These are phyloP conservation scores for Mortierella sp. DNA, from an alignment of 371 early-diverging fungal genomes.

Conservation along the genomic window DNA sequence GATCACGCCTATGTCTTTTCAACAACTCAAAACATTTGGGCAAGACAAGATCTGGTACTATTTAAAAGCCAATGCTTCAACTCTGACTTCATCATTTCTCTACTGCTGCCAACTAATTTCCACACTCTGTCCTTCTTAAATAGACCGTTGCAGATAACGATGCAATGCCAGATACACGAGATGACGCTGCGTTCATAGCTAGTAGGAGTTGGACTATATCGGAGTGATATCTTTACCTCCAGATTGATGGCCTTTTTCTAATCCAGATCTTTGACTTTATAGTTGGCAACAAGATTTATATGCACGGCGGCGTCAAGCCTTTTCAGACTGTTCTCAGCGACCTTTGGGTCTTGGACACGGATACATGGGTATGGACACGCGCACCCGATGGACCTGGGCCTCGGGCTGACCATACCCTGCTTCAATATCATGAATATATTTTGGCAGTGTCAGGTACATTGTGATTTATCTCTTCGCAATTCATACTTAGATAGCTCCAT, in stretches of 20 bases:
- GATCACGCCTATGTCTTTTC: conserved; percentile 51
- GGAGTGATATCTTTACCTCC: not conserved
- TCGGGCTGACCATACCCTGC: conserved; percentile 44
- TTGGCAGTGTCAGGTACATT: conserved; percentile 39
- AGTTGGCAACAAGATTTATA: conserved; percentile 48
- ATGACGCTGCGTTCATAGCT: conserved; percentile 48
- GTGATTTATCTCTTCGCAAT: not conserved
- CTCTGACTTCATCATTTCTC: not conserved
- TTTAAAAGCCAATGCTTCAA: not conserved
- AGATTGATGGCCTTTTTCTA: no score
- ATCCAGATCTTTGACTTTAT: not conserved
- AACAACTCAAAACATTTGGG: conserved; percentile 20
- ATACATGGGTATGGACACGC: conserved; percentile 46
- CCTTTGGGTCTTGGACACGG: conserved; percentile 48
- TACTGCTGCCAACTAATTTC: not conserved
- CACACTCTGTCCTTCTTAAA: not conserved
- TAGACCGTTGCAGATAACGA: conserved; percentile 26
- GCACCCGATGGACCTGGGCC: conserved; percentile 44
- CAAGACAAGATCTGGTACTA: conserved; percentile 34
- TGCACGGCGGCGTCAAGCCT: conserved; percentile 53
- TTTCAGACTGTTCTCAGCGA: conserved; percentile 44
- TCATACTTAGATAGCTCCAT: not conserved
- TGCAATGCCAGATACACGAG: conserved; percentile 40
- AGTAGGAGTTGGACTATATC: conserved; percentile 15
- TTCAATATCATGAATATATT: conserved; percentile 54